A percentile compares a stretch with the other conserved stretches of the same genome.
These are phyloP conservation scores for Pestalotiopsis sp. DNA, from an alignment of 2,329 filamentous ascomycete species.

Conservation along the genomic window DNA sequence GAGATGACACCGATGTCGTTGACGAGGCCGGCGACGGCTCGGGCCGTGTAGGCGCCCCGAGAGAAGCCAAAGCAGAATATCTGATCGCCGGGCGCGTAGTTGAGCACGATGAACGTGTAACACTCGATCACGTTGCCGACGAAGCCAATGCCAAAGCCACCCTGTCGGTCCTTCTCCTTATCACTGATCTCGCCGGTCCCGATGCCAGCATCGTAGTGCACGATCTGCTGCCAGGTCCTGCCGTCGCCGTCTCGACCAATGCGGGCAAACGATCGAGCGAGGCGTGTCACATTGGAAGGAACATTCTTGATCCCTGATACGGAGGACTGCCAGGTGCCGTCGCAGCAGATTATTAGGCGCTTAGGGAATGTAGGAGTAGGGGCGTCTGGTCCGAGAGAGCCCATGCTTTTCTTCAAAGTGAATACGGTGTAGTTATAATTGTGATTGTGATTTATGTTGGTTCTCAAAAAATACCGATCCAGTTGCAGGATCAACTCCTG, in stretches of 20 bases:
- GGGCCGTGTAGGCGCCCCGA: constrained; percentile 41
- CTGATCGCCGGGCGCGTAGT: constrained; percentile 37
- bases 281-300: constrained; percentile 24
- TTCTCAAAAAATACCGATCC: not conserved
- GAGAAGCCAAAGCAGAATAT: constrained; percentile 41
- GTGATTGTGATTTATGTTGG: not conserved
- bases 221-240: constrained; percentile 28
- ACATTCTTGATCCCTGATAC: constrained; percentile 20
- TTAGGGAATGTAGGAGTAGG: not conserved
- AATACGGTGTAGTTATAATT: not conserved
- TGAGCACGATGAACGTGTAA: constrained; percentile 40
- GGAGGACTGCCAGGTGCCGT: constrained; percentile 23
- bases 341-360: constrained; percentile 17
- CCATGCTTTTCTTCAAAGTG: not conserved
- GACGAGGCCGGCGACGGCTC: constrained; percentile 40
- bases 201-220: constrained; percentile 26
- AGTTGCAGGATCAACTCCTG: not conserved
- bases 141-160: constrained; percentile 15
- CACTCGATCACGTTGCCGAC: constrained; percentile 26
- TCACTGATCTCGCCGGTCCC: constrained; percentile 42
- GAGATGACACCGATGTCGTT: constrained; percentile 22
- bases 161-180: constrained; percentile 20
- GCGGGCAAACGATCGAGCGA: constrained; percentile 19
- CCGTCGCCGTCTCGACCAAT: constrained; percentile 37
- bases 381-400: not conserved